Evolutionary conservation across 164 flowering plant species (phyloP).

Genomic region (Piper betle): DNA sequence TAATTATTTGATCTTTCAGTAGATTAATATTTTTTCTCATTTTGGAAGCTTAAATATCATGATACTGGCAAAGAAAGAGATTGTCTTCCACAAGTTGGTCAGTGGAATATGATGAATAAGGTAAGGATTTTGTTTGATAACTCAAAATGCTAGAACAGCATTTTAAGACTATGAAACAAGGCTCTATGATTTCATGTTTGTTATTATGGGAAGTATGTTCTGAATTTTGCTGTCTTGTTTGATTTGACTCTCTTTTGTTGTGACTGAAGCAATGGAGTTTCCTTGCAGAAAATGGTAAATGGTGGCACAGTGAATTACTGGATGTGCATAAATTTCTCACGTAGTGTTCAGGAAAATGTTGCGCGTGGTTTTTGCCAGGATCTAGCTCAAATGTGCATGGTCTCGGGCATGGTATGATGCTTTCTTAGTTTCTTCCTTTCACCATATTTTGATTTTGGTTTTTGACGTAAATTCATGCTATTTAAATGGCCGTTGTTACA

Average conservation of each 20-base stretch:
- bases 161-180: too few relatives aligned
- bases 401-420: conserved; percentile 61
- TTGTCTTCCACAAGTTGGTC: conserved; percentile 81
- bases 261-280: neutral
- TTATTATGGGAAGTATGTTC: too few relatives aligned
- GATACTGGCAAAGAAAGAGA: conserved; percentile 73
- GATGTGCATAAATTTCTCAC: conserved; percentile 74
- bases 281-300: conserved; percentile 64
- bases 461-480: neutral
- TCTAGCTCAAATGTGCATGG: conserved; percentile 79
- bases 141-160: neutral
- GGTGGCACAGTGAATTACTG: conserved; percentile 65
- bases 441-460: neutral
- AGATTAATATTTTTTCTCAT: neutral
- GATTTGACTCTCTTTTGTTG: neutral
- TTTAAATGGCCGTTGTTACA: too few relatives aligned
- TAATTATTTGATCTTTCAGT: neutral
- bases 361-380: conserved; percentile 70
- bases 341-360: conserved; percentile 67
- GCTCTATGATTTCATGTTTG: too few relatives aligned
- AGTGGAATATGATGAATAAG: conserved; percentile 93
- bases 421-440: neutral
- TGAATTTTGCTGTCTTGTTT: neutral
- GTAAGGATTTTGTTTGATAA: conserved; percentile 13
- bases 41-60: conserved; percentile 58